A percentile compares a stretch with the other conserved stretches of the same genome.
phyloP scores from a whole-genome alignment of 1,284 basidiomycete genomes.

The Tilletia walkeri region DNA sequence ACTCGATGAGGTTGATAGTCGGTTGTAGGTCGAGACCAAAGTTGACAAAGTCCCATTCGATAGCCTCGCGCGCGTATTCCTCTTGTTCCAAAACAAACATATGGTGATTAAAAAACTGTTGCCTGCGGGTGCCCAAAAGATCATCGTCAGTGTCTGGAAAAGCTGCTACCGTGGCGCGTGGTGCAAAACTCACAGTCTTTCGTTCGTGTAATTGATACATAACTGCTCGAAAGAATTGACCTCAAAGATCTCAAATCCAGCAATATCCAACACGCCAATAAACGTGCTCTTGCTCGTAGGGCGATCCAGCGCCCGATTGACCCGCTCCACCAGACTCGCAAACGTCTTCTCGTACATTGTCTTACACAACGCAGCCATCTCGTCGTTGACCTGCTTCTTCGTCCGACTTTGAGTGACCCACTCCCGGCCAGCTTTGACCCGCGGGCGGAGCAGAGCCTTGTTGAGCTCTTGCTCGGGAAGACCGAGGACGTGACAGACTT shows the following conservation, averaged over 20 bases:
- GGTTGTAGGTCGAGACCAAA: conserved; percentile 97
- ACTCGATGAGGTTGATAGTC: conserved; percentile 96
- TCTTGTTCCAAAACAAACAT: conserved; percentile 99
- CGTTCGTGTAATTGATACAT: conserved; percentile 97
- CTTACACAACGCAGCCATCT: conserved; percentile 88
- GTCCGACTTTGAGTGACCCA: conserved; percentile 94
- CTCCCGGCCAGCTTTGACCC: conserved; percentile 89
- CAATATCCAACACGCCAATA: conserved; percentile 98
- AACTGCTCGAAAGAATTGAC: conserved; percentile 81
- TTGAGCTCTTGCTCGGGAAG: conserved; percentile 86
- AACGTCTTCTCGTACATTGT: conserved; percentile 97
- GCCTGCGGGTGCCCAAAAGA: conserved; percentile 14
- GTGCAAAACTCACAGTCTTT: conserved; percentile 37
- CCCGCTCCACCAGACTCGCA: conserved; percentile 85
- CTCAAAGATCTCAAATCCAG: conserved; percentile 89
- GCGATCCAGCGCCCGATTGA: conserved; percentile 89
- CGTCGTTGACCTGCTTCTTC: conserved; percentile 86
- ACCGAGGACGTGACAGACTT: conserved; percentile 88
- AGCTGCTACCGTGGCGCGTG: neutral
- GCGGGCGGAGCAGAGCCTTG: conserved; percentile 66
- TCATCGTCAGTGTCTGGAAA: neutral
- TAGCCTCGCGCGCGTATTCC: conserved; percentile 93
- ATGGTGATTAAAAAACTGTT: conserved; percentile 76
- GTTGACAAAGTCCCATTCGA: conserved; percentile 98
- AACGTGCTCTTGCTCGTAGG: conserved; percentile 87